Conservation (phyloP, 2,329 filamentous ascomycete genomes). For the Fusarium redolens region DNA sequence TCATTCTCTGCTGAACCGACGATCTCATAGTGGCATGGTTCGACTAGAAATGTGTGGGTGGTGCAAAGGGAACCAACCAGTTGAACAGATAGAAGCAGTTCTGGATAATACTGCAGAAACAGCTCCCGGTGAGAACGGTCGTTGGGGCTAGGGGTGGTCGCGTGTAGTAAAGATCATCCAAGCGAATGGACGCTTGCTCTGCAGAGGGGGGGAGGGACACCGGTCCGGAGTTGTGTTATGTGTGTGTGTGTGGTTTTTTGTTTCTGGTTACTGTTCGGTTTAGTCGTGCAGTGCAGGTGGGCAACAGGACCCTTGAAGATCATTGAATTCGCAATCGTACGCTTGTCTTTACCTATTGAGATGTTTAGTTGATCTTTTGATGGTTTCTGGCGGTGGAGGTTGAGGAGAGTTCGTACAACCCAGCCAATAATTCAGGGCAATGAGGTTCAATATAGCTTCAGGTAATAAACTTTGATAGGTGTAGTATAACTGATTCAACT, state of each 20-base stretch:
- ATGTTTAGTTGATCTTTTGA: background rate
- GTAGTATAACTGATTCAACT: background rate
- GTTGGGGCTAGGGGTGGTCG: conserved; percentile 34
- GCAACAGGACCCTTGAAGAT: conserved; percentile 30
- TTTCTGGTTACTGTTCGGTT: background rate
- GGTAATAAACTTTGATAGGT: background rate
- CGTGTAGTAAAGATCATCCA: conserved; percentile 43
- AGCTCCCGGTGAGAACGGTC: conserved; percentile 37
- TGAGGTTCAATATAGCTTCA: background rate
- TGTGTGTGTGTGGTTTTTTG: background rate
- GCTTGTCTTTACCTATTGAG: background rate
- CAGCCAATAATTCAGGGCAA: background rate
- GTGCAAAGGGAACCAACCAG: background rate
- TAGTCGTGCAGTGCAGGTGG: conserved; percentile 18
- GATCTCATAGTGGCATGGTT: conserved; percentile 26
- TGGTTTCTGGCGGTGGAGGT: conserved; percentile 13
- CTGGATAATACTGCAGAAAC: conserved; percentile 22
- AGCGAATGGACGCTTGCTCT: conserved; percentile 21
- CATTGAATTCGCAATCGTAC: conserved; percentile 8
- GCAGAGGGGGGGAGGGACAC: conserved; percentile 14
- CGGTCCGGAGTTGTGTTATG: conserved; percentile 14
- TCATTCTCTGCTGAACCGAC: conserved; percentile 2
- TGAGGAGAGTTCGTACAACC: background rate
- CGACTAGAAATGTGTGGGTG: conserved; percentile 11
- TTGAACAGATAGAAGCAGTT: background rate